Conservation (phyloP, 306 rosid species). For the Comarum palustre region DNA sequence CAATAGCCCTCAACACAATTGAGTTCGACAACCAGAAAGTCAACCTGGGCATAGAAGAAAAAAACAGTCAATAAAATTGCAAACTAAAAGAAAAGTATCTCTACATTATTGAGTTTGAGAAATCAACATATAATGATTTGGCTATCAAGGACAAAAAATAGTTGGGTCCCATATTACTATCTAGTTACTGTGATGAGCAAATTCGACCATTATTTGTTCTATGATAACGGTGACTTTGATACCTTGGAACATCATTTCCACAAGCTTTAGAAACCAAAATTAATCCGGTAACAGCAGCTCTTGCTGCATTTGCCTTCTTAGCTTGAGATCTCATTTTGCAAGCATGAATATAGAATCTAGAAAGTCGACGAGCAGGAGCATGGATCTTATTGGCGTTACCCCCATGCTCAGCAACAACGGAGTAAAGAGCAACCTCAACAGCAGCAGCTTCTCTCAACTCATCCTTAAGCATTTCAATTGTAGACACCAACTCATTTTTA, state of each 20-base stretch:
- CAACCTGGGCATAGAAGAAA: constrained; percentile 56
- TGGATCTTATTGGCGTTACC: constrained; percentile 78
- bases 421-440: constrained; percentile 72
- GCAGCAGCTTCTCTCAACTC: constrained; percentile 89
- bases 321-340: constrained; percentile 48
- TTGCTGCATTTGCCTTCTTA: constrained; percentile 61
- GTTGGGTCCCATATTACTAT: not conserved
- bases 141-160: not conserved
- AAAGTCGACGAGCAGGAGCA: constrained; percentile 88
- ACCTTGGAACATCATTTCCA: constrained; percentile 96
- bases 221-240: not conserved
- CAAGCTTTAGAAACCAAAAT: constrained; percentile 85
- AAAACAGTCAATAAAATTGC: constrained; percentile 10
- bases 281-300: constrained; percentile 68
- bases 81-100: constrained; percentile 5
- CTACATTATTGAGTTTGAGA: not conserved
- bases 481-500: constrained; percentile 42
- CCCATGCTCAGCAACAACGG: constrained; percentile 78
- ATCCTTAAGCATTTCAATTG: constrained; percentile 66
- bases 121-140: not conserved
- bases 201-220: constrained; percentile 5
- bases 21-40: constrained; percentile 88
- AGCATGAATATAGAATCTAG: constrained; percentile 75
- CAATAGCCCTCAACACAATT: constrained; percentile 62
- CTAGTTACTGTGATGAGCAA: not conserved